phyloP scores from a whole-genome alignment of 305 asterid genomes.

The Plantago coronopus region DNA sequence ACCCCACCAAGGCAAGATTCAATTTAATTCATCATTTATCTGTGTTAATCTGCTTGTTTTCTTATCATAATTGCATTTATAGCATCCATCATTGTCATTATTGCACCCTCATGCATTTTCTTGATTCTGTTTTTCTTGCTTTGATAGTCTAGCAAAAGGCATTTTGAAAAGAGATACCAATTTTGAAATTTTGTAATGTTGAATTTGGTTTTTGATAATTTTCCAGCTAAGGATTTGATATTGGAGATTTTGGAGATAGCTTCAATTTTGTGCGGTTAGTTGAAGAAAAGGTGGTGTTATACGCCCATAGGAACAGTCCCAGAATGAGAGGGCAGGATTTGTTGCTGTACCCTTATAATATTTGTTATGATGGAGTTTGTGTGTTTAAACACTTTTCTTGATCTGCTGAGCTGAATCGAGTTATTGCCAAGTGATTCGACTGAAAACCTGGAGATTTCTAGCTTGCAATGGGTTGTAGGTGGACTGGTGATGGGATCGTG shows the following conservation, averaged over 20 bases:
- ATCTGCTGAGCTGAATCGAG: neutral
- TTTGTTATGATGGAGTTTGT: slow-evolving; percentile 24
- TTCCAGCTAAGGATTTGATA: slow-evolving; percentile 35
- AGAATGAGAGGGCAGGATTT: slow-evolving; percentile 60
- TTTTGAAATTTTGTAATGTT: no score
- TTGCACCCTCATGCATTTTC: no score
- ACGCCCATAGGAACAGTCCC: slow-evolving; percentile 29
- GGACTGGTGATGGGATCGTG: slow-evolving; percentile 39
- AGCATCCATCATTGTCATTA: no score
- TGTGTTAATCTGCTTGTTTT: neutral
- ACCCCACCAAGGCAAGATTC: no score
- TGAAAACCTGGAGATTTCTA: neutral
- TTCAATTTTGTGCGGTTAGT: slow-evolving; percentile 17
- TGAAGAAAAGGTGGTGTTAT: slow-evolving; percentile 33
- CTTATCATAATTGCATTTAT: no score
- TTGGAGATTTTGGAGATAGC: slow-evolving; percentile 42
- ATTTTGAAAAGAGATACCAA: neutral
- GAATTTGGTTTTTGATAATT: neutral
- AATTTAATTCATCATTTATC: neutral
- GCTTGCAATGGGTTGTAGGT: slow-evolving; percentile 56
- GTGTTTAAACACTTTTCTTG: slow-evolving; percentile 27
- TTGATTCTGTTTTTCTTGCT: neutral
- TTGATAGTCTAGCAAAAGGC: neutral
- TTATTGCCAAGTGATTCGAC: neutral
- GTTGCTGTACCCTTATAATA: slow-evolving; percentile 24